Conservation (phyloP, 306 rosid genomes). For the Sphenostylis stenocarpa region DNA sequence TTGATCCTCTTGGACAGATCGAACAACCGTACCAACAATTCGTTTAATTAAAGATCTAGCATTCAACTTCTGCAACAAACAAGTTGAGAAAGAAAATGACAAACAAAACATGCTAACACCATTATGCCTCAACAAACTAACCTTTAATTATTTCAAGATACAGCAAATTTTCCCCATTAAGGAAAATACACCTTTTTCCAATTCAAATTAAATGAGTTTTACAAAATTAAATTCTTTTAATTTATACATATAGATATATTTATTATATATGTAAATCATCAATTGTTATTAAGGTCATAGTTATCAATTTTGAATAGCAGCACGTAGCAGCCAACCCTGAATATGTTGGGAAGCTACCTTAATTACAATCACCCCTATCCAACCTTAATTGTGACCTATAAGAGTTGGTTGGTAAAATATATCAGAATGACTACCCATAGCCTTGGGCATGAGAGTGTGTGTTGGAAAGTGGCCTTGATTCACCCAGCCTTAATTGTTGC, state of each 20-base stretch:
- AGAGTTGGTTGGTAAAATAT: too few species aligned
- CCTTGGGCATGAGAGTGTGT: background rate
- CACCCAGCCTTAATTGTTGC: background rate
- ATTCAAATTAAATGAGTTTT: background rate
- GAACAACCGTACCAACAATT: constrained; percentile 92
- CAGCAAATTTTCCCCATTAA: background rate
- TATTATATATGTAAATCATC: background rate
- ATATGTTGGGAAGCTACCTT: background rate
- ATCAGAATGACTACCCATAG: too few species aligned
- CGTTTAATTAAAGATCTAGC: constrained; percentile 80
- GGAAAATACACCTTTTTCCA: background rate
- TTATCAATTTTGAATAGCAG: background rate
- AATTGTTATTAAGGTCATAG: background rate
- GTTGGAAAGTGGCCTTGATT: background rate
- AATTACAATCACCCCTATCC: background rate
- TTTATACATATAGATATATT: background rate
- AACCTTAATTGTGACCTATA: background rate
- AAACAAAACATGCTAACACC: background rate
- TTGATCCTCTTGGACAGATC: constrained; percentile 91
- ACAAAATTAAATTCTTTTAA: background rate
- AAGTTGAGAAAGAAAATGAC: constrained; percentile 21
- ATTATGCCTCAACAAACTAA: background rate
- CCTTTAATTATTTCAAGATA: background rate
- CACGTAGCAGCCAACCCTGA: background rate
- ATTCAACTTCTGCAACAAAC: constrained; percentile 65